These are phyloP conservation scores for Rhododendron simsii DNA, from an alignment of 148 eudicot genomes.

Conservation along the genomic window DNA sequence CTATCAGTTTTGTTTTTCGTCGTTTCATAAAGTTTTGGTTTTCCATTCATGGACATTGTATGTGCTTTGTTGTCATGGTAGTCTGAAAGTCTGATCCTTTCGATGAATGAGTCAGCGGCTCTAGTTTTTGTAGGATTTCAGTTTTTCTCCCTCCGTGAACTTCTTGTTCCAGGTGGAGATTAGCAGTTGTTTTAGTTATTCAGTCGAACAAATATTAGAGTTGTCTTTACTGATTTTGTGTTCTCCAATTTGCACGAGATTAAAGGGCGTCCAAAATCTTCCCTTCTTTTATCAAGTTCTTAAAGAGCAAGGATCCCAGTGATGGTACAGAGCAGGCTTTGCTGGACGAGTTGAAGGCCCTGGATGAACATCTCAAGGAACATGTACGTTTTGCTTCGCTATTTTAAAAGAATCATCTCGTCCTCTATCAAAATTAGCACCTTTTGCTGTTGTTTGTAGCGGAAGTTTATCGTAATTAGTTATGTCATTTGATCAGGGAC, in stretches of 20 bases:
- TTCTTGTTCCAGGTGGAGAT: neutral
- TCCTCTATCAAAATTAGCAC: neutral
- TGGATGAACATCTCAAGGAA: conserved; percentile 75
- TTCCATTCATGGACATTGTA: neutral
- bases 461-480: neutral
- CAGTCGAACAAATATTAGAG: neutral
- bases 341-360: conserved; percentile 68
- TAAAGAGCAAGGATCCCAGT: conserved; percentile 78
- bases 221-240: neutral
- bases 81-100: neutral
- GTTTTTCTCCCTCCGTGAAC: neutral
- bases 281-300: conserved; percentile 51
- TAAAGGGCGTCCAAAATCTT: conserved; percentile 75
- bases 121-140: neutral
- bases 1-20: neutral
- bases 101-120: neutral
- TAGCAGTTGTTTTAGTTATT: neutral
- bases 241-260: neutral
- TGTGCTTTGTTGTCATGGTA: neutral
- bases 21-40: neutral
- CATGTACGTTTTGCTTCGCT: conserved; percentile 34
- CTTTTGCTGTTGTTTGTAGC: neutral
- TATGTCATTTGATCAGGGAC: conserved; percentile 25
- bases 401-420: neutral
- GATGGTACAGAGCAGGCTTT: conserved; percentile 85